Percentiles rank a stretch among this genome's conserved stretches.
Evolutionary conservation across 2,329 filamentous ascomycete genomes (phyloP).

Genomic region (Colletotrichum sp.): DNA sequence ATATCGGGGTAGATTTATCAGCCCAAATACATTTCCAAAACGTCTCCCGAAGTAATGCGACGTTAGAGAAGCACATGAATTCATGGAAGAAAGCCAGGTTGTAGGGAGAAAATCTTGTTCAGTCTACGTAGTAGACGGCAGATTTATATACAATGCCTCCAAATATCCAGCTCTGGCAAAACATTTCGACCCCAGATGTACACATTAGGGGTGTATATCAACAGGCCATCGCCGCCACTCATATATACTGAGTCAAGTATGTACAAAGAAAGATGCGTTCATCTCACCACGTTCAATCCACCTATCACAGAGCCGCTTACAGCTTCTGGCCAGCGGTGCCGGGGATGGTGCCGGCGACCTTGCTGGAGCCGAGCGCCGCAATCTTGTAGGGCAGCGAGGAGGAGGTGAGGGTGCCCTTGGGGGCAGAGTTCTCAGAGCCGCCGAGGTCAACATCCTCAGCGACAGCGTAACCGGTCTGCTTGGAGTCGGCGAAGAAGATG

Average conservation of each 20-base stretch:
- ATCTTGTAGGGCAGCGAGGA: conserved; percentile 57
- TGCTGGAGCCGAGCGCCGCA: conserved; percentile 42
- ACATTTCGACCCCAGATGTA: neutral
- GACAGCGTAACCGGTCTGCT: conserved; percentile 41
- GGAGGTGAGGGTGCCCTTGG: conserved; percentile 48
- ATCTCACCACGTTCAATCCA: neutral
- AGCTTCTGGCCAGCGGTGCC: conserved; percentile 38
- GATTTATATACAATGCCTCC: neutral
- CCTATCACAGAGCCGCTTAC: neutral
- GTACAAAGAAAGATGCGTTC: conserved; percentile 1
- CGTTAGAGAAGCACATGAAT: accelerated
- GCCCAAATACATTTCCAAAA: neutral
- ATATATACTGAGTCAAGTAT: conserved; percentile 13
- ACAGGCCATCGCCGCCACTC: neutral
- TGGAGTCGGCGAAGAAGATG: conserved; percentile 40
- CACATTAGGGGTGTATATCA: neutral
- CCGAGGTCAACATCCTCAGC: conserved; percentile 44
- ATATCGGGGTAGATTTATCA: neutral
- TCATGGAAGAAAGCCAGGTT: neutral
- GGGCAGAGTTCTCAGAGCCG: conserved; percentile 50
- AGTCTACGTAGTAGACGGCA: neutral
- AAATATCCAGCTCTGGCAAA: conserved; percentile 6
- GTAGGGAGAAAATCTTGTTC: neutral
- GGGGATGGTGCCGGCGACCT: conserved; percentile 44
- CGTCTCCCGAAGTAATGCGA: neutral